A percentile compares a stretch with the other conserved stretches of the same genome.
Conservation (phyloP, 2,329 filamentous ascomycete genomes). For the Xylariaceae sp. region DNA sequence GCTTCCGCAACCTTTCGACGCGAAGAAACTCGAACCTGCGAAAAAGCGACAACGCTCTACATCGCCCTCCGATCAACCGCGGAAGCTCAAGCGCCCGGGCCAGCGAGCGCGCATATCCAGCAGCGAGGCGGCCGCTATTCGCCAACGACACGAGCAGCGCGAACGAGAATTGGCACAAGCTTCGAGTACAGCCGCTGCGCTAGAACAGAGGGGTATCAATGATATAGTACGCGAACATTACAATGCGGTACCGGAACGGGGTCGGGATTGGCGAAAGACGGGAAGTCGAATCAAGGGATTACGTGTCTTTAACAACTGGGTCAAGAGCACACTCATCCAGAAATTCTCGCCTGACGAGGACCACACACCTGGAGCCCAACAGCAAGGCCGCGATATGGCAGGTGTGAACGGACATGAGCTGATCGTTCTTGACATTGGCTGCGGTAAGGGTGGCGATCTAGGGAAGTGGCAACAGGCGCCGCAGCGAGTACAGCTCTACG, state of each 20-base stretch:
- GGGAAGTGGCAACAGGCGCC: slow-evolving; percentile 96
- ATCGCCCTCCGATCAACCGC: slow-evolving; percentile 54
- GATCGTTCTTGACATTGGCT: slow-evolving; percentile 90
- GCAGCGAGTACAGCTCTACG: slow-evolving; percentile 89
- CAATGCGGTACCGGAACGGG: slow-evolving; percentile 92
- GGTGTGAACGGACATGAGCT: slow-evolving; percentile 63
- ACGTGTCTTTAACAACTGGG: slow-evolving; percentile 96
- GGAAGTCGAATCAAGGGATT: slow-evolving; percentile 95
- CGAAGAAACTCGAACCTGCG: slow-evolving; percentile 61
- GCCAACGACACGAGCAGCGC: slow-evolving; percentile 65
- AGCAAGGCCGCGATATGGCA: slow-evolving; percentile 50
- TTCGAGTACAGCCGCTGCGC: slow-evolving; percentile 46
- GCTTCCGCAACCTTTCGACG: slow-evolving; percentile 67
- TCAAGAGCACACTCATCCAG: slow-evolving; percentile 96
- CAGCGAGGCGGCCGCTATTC: slow-evolving; percentile 70
- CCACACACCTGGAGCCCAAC: slow-evolving; percentile 65
- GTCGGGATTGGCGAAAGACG: slow-evolving; percentile 91
- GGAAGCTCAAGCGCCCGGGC: slow-evolving; percentile 72
- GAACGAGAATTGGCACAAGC: slow-evolving; percentile 49
- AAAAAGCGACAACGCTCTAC: slow-evolving; percentile 63
- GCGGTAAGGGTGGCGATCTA: slow-evolving; percentile 94
- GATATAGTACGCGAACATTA: slow-evolving; percentile 94
- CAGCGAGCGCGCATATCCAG: slow-evolving; percentile 70
- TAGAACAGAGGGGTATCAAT: slow-evolving; percentile 66
- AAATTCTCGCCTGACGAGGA: slow-evolving; percentile 89